A percentile compares a stretch with the other conserved stretches of the same genome.
These are phyloP conservation scores for Apiotrichum porosum DNA, from an alignment of 1,284 basidiomycete genomes.

Conservation along the genomic window DNA sequence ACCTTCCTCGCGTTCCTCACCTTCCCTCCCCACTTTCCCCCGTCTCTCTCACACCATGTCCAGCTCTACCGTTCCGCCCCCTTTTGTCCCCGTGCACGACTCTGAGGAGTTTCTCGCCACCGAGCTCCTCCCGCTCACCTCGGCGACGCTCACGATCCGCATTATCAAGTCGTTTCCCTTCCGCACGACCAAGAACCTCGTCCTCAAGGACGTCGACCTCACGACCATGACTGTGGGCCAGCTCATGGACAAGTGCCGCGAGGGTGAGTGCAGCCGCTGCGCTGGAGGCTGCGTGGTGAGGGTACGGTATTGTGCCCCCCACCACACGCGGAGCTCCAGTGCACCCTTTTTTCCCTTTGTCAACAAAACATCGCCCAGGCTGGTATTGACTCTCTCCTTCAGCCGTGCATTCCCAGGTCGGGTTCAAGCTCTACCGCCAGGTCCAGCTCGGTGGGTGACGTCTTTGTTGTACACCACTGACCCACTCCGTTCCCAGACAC, in stretches of 20 bases:
- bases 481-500: slow-evolving; percentile 61
- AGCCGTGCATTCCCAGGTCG: too few relatives aligned
- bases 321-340: too few relatives aligned
- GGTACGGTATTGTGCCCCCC: too few relatives aligned
- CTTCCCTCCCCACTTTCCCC: too few relatives aligned
- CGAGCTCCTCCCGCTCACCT: slow-evolving; percentile 27
- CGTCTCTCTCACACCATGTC: too few relatives aligned
- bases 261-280: slow-evolving; percentile 37
- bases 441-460: slow-evolving; percentile 57
- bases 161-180: slow-evolving; percentile 94
- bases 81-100: slow-evolving; percentile 1
- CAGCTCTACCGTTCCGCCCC: slow-evolving; percentile 5
- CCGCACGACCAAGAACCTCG: slow-evolving; percentile 81
- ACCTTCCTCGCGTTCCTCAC: too few relatives aligned
- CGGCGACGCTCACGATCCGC: slow-evolving; percentile 56
- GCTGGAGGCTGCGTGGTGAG: too few relatives aligned
- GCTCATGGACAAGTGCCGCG: slow-evolving; percentile 69
- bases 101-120: slow-evolving; percentile 30
- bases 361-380: too few relatives aligned
- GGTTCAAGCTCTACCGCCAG: slow-evolving; percentile 81
- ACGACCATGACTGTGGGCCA: slow-evolving; percentile 67
- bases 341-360: too few relatives aligned
- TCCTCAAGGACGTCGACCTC: slow-evolving; percentile 77
- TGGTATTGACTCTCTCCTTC: too few relatives aligned
- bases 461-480: not conserved